These are phyloP conservation scores for Steccherinum ochraceum DNA, from an alignment of 768 basidiomycete species.

Conservation along the genomic window DNA sequence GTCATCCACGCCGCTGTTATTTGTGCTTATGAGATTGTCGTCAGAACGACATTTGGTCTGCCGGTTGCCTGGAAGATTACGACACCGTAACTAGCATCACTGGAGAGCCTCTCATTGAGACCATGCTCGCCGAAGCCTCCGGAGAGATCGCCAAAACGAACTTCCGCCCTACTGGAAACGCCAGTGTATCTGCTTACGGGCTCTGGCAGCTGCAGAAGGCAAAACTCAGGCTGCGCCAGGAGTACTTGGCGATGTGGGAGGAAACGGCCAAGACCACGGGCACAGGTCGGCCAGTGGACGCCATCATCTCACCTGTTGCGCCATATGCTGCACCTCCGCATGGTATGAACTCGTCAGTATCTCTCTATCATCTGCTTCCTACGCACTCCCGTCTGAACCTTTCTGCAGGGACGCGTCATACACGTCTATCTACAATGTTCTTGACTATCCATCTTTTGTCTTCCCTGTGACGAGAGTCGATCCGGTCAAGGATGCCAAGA, in stretches of 20 bases:
- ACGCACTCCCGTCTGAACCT: background rate
- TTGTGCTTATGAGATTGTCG: too few relatives aligned
- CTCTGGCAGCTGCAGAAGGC: slow-evolving; percentile 63
- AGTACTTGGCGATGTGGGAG: slow-evolving; percentile 57
- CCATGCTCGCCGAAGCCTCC: slow-evolving; percentile 11
- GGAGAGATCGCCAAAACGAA: background rate
- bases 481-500: slow-evolving; percentile 42
- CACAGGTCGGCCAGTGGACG: slow-evolving; percentile 49
- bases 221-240: slow-evolving; percentile 42
- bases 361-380: background rate
- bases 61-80: slow-evolving; percentile 17
- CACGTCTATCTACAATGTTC: slow-evolving; percentile 58
- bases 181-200: slow-evolving; percentile 36
- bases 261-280: slow-evolving; percentile 56
- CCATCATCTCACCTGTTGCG: slow-evolving; percentile 60
- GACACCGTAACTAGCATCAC: slow-evolving; percentile 7
- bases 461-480: slow-evolving; percentile 65
- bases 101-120: slow-evolving; percentile 20
- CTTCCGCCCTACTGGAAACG: background rate
- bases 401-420: slow-evolving; percentile 40
- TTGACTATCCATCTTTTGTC: slow-evolving; percentile 56
- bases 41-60: slow-evolving; percentile 8
- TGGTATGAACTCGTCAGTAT: slow-evolving; percentile 41
- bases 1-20: too few relatives aligned
- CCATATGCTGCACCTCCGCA: slow-evolving; percentile 60